Evolutionary conservation across 352 stramenopile genomes (phyloP), one percentile per base, ranked within the genome.

Genomic region (Phytophthora hybrid): DNA sequence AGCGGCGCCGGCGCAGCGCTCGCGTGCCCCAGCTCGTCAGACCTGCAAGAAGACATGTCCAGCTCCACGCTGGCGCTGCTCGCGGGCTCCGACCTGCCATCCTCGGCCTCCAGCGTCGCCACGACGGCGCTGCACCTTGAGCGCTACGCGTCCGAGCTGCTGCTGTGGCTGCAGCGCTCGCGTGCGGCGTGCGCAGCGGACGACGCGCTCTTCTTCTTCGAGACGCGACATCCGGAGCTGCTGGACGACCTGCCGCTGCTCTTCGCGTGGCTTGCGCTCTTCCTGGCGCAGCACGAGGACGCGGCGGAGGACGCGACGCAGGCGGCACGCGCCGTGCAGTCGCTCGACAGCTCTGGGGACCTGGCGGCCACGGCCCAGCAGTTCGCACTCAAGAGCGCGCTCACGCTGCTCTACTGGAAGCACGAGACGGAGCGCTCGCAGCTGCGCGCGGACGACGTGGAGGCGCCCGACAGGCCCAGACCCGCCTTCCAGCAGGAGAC

Each of bases 181-280:
- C 73, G 80, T 41, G 60, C 70, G 46, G 63, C 73, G 19, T 54
- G 53, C 18, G 77, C 71, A 2, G 76, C 79, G 1, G 87, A 93
- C 41, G 84, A 93, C 62, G 82, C 86, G 31, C 69, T 93, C 55
- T 88, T 85, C 56, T 93, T 89, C 71, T 83, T 92, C 46, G 80
- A 92, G 65, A 83, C 80, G 41, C 80, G 74, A 14, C 82, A 85
- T 57, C 87, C 87, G 3, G 83, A 91, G 58, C 59, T 88, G n/a
- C 70, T 92, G 46, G 77, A 85, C 44, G 76, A 80, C 26, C 56
- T 81, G 14, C 78, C 74, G 19, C 74, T 77, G 47, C 72, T 85
- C 8, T 93, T 93, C 61, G 73, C 78, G n/a, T 93, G 87, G 84
- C 71, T 93, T 26, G 67, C 83, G 53, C 70, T 77, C 51, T 92